These are phyloP conservation scores for Lantana camara DNA, from an alignment of 257 asterid genomes.

Conservation along the genomic window DNA sequence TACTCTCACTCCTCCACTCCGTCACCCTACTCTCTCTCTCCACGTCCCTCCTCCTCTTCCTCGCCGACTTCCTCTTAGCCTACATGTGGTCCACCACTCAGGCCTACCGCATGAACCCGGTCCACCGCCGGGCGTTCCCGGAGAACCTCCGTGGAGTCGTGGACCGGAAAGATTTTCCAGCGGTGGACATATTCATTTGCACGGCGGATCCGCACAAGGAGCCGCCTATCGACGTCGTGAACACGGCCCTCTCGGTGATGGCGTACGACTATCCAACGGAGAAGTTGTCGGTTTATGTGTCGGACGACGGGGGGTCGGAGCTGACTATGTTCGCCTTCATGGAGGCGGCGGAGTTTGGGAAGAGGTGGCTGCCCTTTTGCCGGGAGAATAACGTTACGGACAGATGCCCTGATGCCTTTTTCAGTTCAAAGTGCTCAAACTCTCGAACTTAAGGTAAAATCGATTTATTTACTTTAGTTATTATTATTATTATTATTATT, in stretches of 20 bases:
- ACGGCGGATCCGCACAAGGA: conserved; percentile 81
- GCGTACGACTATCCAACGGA: conserved; percentile 74
- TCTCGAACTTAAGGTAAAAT: conserved; percentile 55
- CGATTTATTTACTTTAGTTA: background rate
- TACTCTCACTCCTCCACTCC: conserved; percentile 38
- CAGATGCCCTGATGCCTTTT: conserved; percentile 63
- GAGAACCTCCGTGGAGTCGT: conserved; percentile 35
- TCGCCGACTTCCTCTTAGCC: conserved; percentile 54
- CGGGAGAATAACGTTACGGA: conserved; percentile 50
- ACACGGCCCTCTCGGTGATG: conserved; percentile 80
- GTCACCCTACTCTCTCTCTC: conserved; percentile 28
- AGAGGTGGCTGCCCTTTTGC: conserved; percentile 70
- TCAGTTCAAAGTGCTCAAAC: conserved; percentile 27
- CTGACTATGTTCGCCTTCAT: conserved; percentile 67
- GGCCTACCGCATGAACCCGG: conserved; percentile 66
- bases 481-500: no score
- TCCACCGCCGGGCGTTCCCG: conserved; percentile 41
- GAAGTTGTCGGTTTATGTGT: conserved; percentile 67
- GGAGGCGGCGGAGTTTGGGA: conserved; percentile 77
- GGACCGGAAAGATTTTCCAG: conserved; percentile 46
- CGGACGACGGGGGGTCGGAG: conserved; percentile 84
- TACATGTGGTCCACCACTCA: conserved; percentile 71
- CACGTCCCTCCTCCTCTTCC: conserved; percentile 42
- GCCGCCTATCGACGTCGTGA: conserved; percentile 61
- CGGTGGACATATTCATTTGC: conserved; percentile 67